Conservation (phyloP, 108 stramenopile genomes). For the Nitzschia putrida region DNA sequence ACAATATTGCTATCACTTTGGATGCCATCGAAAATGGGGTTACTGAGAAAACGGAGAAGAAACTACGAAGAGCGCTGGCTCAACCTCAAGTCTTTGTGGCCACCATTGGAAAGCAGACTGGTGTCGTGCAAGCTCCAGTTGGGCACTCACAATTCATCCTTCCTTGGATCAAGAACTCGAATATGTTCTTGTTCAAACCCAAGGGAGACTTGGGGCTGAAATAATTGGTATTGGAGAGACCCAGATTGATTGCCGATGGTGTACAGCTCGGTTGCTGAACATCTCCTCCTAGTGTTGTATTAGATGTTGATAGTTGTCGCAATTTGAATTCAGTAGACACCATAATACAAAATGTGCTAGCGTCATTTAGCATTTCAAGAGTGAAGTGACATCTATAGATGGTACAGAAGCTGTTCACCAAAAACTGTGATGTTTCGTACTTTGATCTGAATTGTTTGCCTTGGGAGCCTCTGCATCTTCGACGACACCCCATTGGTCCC, state of each 20-base stretch:
- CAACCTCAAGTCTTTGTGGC: slow-evolving; percentile 20
- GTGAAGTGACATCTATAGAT: no score
- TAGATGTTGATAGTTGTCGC: no score
- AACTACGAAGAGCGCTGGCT: slow-evolving; percentile 6
- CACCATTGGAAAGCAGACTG: slow-evolving; percentile 28
- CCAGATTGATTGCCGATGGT: neutral
- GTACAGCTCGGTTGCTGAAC: no score
- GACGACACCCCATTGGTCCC: slow-evolving; percentile 19
- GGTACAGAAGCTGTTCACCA: no score
- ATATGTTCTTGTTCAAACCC: slow-evolving; percentile 24
- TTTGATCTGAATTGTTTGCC: no score
- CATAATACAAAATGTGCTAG: no score
- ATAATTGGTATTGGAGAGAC: neutral
- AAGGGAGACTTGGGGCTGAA: slow-evolving; percentile 18
- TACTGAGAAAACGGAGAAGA: slow-evolving; percentile 1
- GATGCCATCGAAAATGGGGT: slow-evolving; percentile 10
- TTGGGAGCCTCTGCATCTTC: neutral
- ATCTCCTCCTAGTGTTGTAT: no score
- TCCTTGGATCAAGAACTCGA: slow-evolving; percentile 34
- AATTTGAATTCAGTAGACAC: no score
- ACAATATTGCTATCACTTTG: slow-evolving; percentile 26
- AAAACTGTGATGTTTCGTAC: no score
- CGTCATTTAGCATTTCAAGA: no score
- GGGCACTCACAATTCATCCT: slow-evolving; percentile 11
- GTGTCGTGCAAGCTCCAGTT: slow-evolving; percentile 19